These are phyloP conservation scores for Alloteropsis semialata DNA, from an alignment of 176 grass and related monocot genomes.

Conservation along the genomic window DNA sequence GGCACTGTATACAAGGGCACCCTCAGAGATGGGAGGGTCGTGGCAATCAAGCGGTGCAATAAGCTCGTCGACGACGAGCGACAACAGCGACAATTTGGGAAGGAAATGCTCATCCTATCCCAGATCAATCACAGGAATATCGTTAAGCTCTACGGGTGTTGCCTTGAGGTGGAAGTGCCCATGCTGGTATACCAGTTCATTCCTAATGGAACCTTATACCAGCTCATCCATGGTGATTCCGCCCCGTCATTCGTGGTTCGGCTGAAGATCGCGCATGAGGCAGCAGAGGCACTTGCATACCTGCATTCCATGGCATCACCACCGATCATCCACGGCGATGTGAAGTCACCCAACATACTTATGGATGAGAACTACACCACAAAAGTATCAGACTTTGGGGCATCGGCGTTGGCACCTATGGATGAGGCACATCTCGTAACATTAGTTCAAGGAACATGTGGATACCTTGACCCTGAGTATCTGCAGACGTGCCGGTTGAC, in stretches of 20 bases:
- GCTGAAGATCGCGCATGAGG: slow-evolving; percentile 39
- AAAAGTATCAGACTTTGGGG: slow-evolving; percentile 59
- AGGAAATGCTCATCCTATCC: slow-evolving; percentile 58
- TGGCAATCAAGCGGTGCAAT: slow-evolving; percentile 51
- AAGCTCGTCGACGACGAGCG: slow-evolving; percentile 37
- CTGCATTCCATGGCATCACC: slow-evolving; percentile 46
- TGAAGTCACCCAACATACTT: slow-evolving; percentile 59
- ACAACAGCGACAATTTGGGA: slow-evolving; percentile 43
- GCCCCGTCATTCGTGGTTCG: slow-evolving; percentile 15
- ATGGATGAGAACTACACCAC: slow-evolving; percentile 32
- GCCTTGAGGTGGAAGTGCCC: slow-evolving; percentile 53
- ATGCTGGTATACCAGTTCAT: slow-evolving; percentile 63
- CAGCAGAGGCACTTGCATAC: slow-evolving; percentile 55
- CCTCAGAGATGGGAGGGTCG: slow-evolving; percentile 5
- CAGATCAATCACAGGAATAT: slow-evolving; percentile 55
- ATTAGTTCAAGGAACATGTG: slow-evolving; percentile 54
- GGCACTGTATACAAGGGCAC: slow-evolving; percentile 55
- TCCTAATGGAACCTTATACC: slow-evolving; percentile 46
- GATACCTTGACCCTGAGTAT: slow-evolving; percentile 62
- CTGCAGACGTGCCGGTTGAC: slow-evolving; percentile 41
- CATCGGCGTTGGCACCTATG: slow-evolving; percentile 17
- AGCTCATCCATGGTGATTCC: slow-evolving; percentile 12
- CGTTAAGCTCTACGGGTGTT: slow-evolving; percentile 54
- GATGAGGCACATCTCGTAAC: slow-evolving; percentile 45
- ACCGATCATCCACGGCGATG: slow-evolving; percentile 58